Evolutionary conservation across 768 basidiomycete genomes (phyloP).

Genomic region (Naganishia vaughanmartiniae): DNA sequence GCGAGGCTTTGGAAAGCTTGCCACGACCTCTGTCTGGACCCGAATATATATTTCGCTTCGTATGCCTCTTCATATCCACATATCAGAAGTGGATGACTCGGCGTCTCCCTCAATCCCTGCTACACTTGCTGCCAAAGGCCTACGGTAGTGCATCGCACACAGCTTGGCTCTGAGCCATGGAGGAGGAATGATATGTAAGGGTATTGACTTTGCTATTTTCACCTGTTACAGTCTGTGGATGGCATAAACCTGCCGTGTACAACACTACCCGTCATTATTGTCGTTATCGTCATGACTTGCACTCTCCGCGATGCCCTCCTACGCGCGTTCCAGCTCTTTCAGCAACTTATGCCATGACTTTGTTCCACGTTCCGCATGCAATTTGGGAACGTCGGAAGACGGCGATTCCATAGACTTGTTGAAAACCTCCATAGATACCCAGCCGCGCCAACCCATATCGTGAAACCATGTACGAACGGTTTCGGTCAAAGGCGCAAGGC

Average conservation of each 20-base stretch:
- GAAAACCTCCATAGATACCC: conserved; percentile 55
- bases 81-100: no score
- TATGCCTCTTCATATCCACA: no score
- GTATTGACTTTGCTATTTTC: background rate
- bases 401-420: conserved; percentile 37
- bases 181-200: no score
- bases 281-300: background rate
- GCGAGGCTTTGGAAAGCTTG: no score
- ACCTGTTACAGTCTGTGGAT: background rate
- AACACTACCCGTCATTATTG: background rate
- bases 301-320: background rate
- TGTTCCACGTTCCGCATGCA: conserved; percentile 15
- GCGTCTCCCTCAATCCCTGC: no score
- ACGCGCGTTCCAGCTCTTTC: conserved; percentile 1
- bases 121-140: no score
- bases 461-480: conserved; percentile 49
- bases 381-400: background rate
- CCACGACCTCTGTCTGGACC: no score
- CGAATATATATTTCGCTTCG: no score
- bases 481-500: conserved; percentile 51
- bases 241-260: conserved; percentile 21
- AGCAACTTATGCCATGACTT: conserved; percentile 21
- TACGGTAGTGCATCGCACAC: no score
- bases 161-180: no score
- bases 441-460: conserved; percentile 52